phyloP scores from a whole-genome alignment of 768 basidiomycete species.

The Phaffia australis region DNA sequence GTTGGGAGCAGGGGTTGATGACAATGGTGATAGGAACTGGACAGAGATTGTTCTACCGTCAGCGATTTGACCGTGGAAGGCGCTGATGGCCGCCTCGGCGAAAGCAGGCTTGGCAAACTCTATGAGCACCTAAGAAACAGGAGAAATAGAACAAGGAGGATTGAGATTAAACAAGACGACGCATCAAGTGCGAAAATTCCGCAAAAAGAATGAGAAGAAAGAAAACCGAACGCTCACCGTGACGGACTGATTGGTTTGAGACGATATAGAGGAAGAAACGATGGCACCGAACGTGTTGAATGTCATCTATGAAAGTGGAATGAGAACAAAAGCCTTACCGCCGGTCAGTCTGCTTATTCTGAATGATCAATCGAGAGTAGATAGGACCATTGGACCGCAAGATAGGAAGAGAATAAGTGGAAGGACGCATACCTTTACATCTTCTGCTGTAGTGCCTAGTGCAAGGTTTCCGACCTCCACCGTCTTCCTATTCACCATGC shows the following conservation, averaged over 20 bases:
- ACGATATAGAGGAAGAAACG: no score
- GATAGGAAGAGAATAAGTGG: background rate
- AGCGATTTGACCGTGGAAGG: slow-evolving; percentile 19
- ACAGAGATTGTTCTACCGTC: slow-evolving; percentile 22
- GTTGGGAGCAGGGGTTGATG: background rate
- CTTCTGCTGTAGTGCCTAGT: slow-evolving; percentile 23
- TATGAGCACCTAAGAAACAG: slow-evolving; percentile 7
- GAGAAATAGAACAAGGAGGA: background rate
- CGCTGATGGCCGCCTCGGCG: slow-evolving; percentile 19
- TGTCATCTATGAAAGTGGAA: background rate
- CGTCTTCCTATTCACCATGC: slow-evolving; percentile 1
- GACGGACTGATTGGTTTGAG: no score
- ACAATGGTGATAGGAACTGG: slow-evolving; percentile 2
- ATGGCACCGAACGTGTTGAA: slow-evolving; percentile 18
- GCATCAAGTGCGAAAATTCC: no score
- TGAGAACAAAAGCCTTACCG: background rate
- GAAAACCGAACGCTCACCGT: no score
- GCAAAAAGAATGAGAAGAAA: no score
- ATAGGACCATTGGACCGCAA: no score
- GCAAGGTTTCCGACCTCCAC: slow-evolving; percentile 22
- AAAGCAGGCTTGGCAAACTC: slow-evolving; percentile 7
- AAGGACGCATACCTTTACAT: slow-evolving; percentile 17
- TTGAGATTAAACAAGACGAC: slow-evolving; percentile 3
- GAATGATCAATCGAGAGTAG: no score
- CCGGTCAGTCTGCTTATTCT: no score